Conservation (phyloP, 1,284 basidiomycete species). For the Sanghuangporus sanghuang region DNA sequence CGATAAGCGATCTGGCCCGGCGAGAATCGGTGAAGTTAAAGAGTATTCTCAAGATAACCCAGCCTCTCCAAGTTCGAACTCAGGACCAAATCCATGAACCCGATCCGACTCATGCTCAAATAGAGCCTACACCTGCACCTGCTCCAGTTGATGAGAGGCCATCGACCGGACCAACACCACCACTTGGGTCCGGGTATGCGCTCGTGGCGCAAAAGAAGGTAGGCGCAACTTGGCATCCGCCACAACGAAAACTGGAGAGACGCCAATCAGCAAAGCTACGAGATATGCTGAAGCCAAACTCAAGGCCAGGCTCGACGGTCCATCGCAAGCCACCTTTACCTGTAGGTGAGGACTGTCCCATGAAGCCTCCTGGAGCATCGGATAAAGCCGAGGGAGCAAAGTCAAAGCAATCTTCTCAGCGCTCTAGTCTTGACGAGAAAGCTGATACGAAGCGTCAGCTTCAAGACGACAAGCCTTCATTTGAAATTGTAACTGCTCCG, state of each 20-base stretch:
- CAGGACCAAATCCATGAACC: not conserved
- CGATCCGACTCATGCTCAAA: not conserved
- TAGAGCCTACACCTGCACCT: not conserved
- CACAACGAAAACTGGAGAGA: not conserved
- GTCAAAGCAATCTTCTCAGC: not conserved
- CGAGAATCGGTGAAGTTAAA: not conserved
- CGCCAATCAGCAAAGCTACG: not conserved
- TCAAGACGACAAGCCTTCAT: not conserved
- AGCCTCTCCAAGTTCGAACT: not conserved
- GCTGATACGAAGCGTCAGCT: not conserved
- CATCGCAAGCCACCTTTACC: not conserved
- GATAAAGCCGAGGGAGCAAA: not conserved
- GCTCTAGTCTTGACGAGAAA: not conserved
- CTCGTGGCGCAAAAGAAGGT: not conserved
- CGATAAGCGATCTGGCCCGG: not conserved
- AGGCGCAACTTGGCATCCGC: not conserved
- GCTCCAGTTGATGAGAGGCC: not conserved
- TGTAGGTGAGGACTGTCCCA: not conserved
- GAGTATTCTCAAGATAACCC: not conserved
- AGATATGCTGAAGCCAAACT: not conserved
- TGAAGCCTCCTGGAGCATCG: not conserved
- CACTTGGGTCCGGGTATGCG: not conserved
- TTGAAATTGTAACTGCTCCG: not conserved
- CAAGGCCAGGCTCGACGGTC: not conserved
- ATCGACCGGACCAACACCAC: not conserved